Evolutionary conservation across 139 green algal genomes (phyloP), one percentile per base, ranked within the genome.

Genomic region (Zygnema cylindricum): DNA sequence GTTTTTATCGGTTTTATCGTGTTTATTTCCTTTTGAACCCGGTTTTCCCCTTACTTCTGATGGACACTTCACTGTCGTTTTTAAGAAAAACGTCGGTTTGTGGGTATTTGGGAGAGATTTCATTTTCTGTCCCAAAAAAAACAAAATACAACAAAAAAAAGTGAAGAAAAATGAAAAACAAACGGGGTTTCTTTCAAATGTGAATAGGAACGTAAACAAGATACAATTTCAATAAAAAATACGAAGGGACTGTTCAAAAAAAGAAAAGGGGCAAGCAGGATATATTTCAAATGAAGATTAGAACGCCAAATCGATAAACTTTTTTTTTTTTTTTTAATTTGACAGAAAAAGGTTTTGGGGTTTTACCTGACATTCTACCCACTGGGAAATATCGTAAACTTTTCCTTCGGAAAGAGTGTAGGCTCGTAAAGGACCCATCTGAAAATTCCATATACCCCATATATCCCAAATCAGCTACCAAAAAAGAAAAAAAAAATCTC

Each of bases 361-460:
- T 30, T 11, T 11, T 54, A 85, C 32, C 35, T 76, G 81, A 69
- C 81, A 87, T 35, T 87, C 38, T 2, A 87, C 32, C 81, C 81
- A 87, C 3, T 87, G 69, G 16, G 43, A 87, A 69, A 87, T 85
- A 33, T 87, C 81, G 32, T 77, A 87, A 2, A 87, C 35, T 7
- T 86, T 35, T 35, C 81, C 81, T 22, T 87, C 81, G 2, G 69
- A 87, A 33, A 63, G 87, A 23, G 81, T 69, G 7, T 69, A 87
- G 3, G 32, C 41, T 54, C 35, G 82, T 69, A 49, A 49, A 79
- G 41, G 71, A 3, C 40, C 71, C 38, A 79, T 16, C 39, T 57
- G 39, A 11, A 3, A 79, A 11, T n/a, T n/a, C n/a, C n/a, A n/a
- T n/a, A n/a, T n/a, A n/a, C n/a, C n/a, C n/a, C n/a, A n/a, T n/a